Evolutionary conservation across 108 stramenopile species (phyloP), one percentile per base, ranked within the genome.

Genomic region (Conticribra guillardii): DNA sequence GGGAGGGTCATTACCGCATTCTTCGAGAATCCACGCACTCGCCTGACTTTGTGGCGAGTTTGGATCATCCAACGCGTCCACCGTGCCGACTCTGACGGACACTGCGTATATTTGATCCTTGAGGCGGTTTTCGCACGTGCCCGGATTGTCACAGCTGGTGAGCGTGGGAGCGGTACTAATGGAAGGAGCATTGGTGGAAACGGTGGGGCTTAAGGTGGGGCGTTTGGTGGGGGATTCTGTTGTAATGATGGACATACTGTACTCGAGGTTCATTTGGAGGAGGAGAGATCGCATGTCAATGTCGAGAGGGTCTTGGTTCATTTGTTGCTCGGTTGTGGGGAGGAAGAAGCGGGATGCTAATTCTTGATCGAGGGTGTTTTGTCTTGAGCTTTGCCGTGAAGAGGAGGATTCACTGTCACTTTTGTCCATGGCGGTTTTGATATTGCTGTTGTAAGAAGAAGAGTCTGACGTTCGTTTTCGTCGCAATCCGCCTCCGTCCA

Each of bases 41-140:
- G 79, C 79, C 59, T 26, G 47, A 31, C 54, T 61, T 41, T 73
- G 79, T 17, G 79, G 50, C n/a, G 79, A 80, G 46, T 19, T 69
- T 27, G 66, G 71, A 73, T 80, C 71, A 26, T 62, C 48, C 29
- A 71, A 41, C 23, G 54, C 56, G 1, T 49, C 67, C 7, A 47
- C 23, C 23, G 79, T 64, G 49, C 79, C 79, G 44, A 80, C 71
- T 3, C 79, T 49, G 4, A 62, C 61, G 22, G 66, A 71, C 15
- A 80, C 55, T 23, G n/a, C 45, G 19, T 31, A 57, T 18, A 80
- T 73, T 29, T 73, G 79, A 17, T 69, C 55, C 19, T 19, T 33
- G 14, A 80, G 50, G 24, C 79, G 79, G 44, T 80, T 79, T 46
- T 66, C 59, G 65, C 78, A 79, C 31, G 70, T 71, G 9, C 66